Conservation (phyloP, 192 early-diverging fungal genomes). For the Backusella macrospora region DNA sequence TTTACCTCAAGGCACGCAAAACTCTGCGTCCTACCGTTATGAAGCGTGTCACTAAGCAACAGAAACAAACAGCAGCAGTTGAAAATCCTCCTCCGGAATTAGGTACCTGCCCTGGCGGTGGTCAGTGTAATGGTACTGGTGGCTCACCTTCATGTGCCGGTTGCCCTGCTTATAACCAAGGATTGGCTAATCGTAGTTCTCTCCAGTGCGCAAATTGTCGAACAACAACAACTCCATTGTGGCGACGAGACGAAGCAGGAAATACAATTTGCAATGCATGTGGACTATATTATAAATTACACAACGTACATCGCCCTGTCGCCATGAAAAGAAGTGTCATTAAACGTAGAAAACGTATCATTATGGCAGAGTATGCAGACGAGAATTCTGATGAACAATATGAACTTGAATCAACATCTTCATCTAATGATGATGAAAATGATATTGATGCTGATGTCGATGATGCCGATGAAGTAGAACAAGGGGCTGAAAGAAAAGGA, state of each 20-base stretch:
- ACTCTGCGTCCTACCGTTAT: slow-evolving; percentile 51
- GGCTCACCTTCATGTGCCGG: slow-evolving; percentile 73
- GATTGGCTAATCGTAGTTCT: slow-evolving; percentile 52
- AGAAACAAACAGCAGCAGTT: not conserved
- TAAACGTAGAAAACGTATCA: slow-evolving; percentile 73
- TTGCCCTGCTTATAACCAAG: slow-evolving; percentile 71
- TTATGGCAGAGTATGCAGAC: slow-evolving; percentile 15
- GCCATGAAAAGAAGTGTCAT: slow-evolving; percentile 78
- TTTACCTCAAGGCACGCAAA: slow-evolving; percentile 59
- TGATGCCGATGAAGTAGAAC: not conserved
- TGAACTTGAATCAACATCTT: not conserved
- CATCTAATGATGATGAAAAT: slow-evolving; percentile 1
- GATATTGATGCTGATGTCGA: not conserved
- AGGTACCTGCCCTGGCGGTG: slow-evolving; percentile 75
- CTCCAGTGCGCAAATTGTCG: slow-evolving; percentile 74
- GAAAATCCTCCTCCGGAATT: not conserved
- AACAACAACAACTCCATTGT: slow-evolving; percentile 79
- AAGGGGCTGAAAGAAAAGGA: not conserved
- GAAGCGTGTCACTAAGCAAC: not conserved
- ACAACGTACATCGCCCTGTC: slow-evolving; percentile 83
- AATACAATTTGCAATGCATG: slow-evolving; percentile 86
- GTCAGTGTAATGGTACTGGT: slow-evolving; percentile 76
- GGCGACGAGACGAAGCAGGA: slow-evolving; percentile 74
- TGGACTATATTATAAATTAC: slow-evolving; percentile 88
- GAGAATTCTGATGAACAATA: slow-evolving; percentile 23